phyloP scores from a whole-genome alignment of 192 early-diverging fungal species.

The Thoreauomyces humboldtii region DNA sequence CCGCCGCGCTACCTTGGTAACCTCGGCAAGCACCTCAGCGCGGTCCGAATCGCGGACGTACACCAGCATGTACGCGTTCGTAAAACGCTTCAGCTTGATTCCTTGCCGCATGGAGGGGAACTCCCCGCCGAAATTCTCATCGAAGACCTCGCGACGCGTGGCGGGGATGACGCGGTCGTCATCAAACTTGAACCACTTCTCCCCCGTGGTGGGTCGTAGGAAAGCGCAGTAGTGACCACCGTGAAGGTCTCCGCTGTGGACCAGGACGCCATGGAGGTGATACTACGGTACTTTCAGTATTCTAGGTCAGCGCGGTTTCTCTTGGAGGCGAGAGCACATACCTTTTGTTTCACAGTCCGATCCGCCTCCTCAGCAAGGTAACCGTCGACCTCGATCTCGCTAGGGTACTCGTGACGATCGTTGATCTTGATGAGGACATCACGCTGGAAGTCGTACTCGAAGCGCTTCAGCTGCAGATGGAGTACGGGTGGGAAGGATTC shows the following conservation, averaged over 20 bases:
- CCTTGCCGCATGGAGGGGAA: constrained; percentile 31
- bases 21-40: constrained; percentile 66
- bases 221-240: constrained; percentile 95
- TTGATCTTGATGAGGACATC: constrained; percentile 96
- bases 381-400: constrained; percentile 77
- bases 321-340: too few relatives aligned
- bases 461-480: constrained; percentile 94
- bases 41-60: constrained; percentile 83
- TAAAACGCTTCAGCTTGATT: constrained; percentile 73
- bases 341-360: constrained; percentile 60
- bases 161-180: constrained; percentile 90
- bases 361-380: constrained; percentile 70
- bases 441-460: constrained; percentile 92
- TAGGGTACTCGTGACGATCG: constrained; percentile 94
- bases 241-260: constrained; percentile 89
- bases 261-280: constrained; percentile 87
- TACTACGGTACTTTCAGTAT: too few relatives aligned
- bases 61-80: constrained; percentile 99
- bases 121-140: constrained; percentile 89
- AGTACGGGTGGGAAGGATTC: constrained; percentile 89
- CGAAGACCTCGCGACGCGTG: constrained; percentile 76
- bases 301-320: too few relatives aligned
- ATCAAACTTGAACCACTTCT: constrained; percentile 91
- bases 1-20: too few relatives aligned
- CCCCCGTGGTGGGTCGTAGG: constrained; percentile 73